phyloP scores from a whole-genome alignment of 352 stramenopile species.

The Pythium guiyangense region DNA sequence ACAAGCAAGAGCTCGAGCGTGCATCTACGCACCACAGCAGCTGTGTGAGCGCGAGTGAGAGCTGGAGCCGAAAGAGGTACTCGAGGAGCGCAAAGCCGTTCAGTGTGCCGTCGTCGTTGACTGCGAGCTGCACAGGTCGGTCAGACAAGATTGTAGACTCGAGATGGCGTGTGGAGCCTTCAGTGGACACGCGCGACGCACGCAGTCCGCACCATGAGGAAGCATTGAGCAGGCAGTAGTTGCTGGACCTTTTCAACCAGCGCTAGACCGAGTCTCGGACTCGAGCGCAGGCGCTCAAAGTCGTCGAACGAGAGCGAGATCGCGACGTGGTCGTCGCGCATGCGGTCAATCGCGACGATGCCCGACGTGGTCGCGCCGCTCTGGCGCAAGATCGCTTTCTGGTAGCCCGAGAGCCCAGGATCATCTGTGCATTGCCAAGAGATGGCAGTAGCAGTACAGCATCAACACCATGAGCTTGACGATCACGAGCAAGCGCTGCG shows the following conservation, averaged over 20 bases:
- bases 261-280: neutral
- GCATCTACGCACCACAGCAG: constrained; percentile 6
- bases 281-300: constrained; percentile 20
- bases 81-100: constrained; percentile 42
- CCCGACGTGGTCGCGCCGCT: constrained; percentile 10
- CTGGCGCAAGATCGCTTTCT: constrained; percentile 24
- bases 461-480: constrained; percentile 19
- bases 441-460: neutral
- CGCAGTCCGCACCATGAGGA: constrained; percentile 35
- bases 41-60: constrained; percentile 21
- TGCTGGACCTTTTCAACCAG: constrained; percentile 16
- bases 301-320: constrained; percentile 45
- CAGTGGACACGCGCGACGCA: neutral
- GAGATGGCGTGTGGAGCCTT: too few species aligned
- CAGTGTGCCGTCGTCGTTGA: constrained; percentile 25
- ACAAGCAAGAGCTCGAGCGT: neutral
- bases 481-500: neutral
- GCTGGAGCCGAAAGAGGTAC: constrained; percentile 39
- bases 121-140: constrained; percentile 26
- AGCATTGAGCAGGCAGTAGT: constrained; percentile 29
- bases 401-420: constrained; percentile 17
- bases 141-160: neutral
- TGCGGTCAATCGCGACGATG: constrained; percentile 30
- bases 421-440: constrained; percentile 3
- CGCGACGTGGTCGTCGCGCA: constrained; percentile 24